Evolutionary conservation across 352 stramenopile genomes (phyloP).

Genomic region (Globisporangium nunn): DNA sequence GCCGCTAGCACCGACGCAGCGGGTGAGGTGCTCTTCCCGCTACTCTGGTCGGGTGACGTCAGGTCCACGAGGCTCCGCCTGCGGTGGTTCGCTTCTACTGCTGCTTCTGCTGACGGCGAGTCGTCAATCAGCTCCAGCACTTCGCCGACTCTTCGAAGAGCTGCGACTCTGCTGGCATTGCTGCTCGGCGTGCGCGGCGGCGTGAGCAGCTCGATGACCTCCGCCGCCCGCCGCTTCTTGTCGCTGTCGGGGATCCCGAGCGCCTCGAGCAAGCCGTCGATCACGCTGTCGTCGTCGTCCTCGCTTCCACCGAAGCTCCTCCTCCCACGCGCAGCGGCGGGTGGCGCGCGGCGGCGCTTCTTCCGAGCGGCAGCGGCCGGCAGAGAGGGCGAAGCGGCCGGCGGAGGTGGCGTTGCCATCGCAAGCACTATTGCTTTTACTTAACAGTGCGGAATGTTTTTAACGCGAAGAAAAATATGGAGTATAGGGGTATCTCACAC

Average conservation of each 20-base stretch:
- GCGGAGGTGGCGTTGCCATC: background rate
- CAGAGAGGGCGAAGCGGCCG: background rate
- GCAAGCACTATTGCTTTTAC: background rate
- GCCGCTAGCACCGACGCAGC: background rate
- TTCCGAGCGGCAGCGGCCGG: slow-evolving; percentile 1
- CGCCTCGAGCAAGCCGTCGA: slow-evolving; percentile 13
- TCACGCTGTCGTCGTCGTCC: slow-evolving; percentile 9
- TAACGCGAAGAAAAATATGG: too few species aligned
- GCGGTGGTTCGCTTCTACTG: background rate
- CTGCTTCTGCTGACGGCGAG: background rate
- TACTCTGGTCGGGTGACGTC: slow-evolving; percentile 18
- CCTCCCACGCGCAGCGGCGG: background rate
- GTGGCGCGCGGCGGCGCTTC: slow-evolving; percentile 4
- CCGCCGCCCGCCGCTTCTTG: slow-evolving; percentile 8
- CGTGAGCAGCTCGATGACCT: slow-evolving; percentile 42
- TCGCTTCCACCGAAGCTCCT: background rate
- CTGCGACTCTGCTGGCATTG: background rate
- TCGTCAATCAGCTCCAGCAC: background rate
- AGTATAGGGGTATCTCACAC: too few species aligned
- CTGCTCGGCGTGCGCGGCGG: slow-evolving; percentile 12
- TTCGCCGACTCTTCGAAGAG: background rate
- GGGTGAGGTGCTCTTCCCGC: background rate
- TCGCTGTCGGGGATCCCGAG: slow-evolving; percentile 13
- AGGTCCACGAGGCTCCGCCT: slow-evolving; percentile 37
- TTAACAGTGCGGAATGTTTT: too few species aligned